Evolutionary conservation across 2,329 filamentous ascomycete species (phyloP), one percentile per base, ranked within the genome.

Genomic region (Rhinocladiella mackenziei): DNA sequence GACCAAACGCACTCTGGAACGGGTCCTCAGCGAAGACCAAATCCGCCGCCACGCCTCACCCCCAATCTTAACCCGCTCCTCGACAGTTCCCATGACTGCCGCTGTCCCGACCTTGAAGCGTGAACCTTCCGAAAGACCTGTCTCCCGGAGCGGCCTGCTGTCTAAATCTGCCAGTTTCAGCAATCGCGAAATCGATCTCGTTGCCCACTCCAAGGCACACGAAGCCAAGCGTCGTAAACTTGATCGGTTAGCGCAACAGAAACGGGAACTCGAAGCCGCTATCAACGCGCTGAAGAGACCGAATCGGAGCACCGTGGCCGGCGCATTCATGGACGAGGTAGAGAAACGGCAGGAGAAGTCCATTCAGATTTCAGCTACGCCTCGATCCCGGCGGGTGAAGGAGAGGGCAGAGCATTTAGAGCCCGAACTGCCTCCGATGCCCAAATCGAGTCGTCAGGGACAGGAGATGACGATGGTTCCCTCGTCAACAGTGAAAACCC

Each of bases 281-380:
- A 74, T 74, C 46, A 57, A 64, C 17, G 63, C 69, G 0, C 57
- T 74, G 3, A 65, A 68, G 34, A 72, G 70, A 45, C 71, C 71
- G 3, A 73, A 73, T 50, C 61, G 71, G 37, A 62, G 66, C 23
- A 61, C 72, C 3, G 68, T 70, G 9, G 65, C 69, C 11, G 65
- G 65, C 41, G 67, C 71, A 33, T 63, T 71, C 34, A 70, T 66
- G 6, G 64, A 73, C 8, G 64, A 67, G 39, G 64, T 62, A 4
- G 65, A 64, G 19, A 66, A 65, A 45, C 60, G 66, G 29, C 59
- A 25, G 60, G 62, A 47, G 59, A 62, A 29, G 61, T 63, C 66
- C 5, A 66, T 73, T 15, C 71, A 73, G 55, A 70, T 74, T 42
- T 71, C 69, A 57, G 71, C 70, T 13, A 74, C 71, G 3, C 71